Conservation (phyloP, 148 eudicot species). For the Nepenthes mirabilis region DNA sequence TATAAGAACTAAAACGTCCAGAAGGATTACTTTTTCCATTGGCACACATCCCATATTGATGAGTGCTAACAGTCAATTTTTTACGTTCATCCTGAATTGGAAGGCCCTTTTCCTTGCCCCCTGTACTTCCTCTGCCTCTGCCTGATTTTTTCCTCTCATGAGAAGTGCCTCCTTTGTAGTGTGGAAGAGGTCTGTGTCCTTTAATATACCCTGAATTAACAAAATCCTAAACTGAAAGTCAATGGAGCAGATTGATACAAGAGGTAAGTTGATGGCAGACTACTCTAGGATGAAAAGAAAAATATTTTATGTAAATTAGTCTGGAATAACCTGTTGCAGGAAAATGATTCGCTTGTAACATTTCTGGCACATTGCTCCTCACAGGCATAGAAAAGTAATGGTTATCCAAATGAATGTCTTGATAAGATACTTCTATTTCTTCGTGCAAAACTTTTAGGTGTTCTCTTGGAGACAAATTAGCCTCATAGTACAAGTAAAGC, state of each 20-base stretch:
- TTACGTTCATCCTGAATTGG: constrained; percentile 13
- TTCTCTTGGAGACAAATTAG: constrained; percentile 11
- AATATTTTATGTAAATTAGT: constrained; percentile 4
- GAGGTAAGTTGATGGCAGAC: constrained; percentile 1
- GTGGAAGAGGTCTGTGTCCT: constrained; percentile 21
- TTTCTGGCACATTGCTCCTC: constrained; percentile 14
- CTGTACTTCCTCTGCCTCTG: constrained; percentile 17
- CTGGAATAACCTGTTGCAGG: constrained; percentile 37
- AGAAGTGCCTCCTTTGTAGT: constrained; percentile 17
- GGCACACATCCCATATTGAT: constrained; percentile 12
- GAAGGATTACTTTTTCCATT: constrained; percentile 17
- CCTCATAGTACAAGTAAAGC: constrained; percentile 48
- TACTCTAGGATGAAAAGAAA: constrained; percentile 2
- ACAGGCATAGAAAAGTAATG: constrained; percentile 13
- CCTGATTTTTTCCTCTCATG: constrained; percentile 17
- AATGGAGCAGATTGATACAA: not conserved
- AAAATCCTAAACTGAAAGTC: constrained; percentile 3
- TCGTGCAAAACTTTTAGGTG: constrained; percentile 17
- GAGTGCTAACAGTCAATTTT: constrained; percentile 11
- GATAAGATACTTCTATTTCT: constrained; percentile 17
- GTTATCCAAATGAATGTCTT: constrained; percentile 15
- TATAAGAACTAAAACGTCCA: constrained; percentile 34
- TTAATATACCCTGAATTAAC: constrained; percentile 23
- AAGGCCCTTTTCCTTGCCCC: constrained; percentile 21
- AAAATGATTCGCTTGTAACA: constrained; percentile 13